A percentile compares a stretch with the other conserved stretches of the same genome.
These are phyloP conservation scores for Pulveroboletus ravenelii DNA, from an alignment of 768 basidiomycete species.

Conservation along the genomic window DNA sequence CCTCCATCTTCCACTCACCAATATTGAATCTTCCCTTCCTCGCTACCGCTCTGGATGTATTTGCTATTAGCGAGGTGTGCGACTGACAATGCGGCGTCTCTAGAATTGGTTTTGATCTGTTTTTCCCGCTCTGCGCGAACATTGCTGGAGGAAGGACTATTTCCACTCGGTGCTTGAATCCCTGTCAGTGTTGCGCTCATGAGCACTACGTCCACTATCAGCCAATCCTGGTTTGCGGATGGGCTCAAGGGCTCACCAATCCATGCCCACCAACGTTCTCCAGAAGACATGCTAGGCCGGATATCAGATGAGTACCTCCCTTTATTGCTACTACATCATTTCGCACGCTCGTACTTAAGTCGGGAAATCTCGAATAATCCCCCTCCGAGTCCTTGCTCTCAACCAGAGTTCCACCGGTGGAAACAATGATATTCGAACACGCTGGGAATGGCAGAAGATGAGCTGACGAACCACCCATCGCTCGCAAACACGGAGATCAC, in stretches of 20 bases:
- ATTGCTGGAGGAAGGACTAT: background rate
- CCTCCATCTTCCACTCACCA: background rate
- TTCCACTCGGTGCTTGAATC: background rate
- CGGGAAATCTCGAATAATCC: no score
- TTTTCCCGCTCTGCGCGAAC: background rate
- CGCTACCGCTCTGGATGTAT: background rate
- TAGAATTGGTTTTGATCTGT: background rate
- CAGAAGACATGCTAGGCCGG: background rate
- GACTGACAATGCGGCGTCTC: background rate
- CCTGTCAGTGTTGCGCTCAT: background rate
- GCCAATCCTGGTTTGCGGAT: no score
- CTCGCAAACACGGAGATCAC: no score
- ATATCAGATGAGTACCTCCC: background rate
- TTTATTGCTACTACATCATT: no score
- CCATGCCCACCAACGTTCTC: fast-evolving
- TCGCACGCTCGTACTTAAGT: no score
- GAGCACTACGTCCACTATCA: no score
- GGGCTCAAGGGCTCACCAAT: background rate
- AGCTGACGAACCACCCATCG: no score
- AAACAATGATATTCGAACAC: no score
- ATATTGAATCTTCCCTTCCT: background rate
- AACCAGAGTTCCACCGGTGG: no score
- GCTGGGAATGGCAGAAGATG: no score
- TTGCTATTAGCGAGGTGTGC: background rate
- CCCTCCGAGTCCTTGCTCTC: no score